These are phyloP conservation scores for Monilinia laxa DNA, from an alignment of 2,329 filamentous ascomycete genomes.

Conservation along the genomic window DNA sequence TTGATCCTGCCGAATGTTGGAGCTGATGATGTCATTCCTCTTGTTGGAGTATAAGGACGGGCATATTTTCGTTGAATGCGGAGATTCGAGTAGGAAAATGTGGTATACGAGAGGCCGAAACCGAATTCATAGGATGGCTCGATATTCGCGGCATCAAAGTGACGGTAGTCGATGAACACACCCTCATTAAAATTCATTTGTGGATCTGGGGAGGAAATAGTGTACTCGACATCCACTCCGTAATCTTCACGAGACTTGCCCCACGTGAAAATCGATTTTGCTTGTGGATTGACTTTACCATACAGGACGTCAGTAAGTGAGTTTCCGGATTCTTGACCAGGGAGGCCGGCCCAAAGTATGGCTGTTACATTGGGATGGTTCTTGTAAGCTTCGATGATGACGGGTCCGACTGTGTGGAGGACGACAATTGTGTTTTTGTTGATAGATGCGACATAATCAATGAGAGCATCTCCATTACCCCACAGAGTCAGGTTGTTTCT, in stretches of 20 bases:
- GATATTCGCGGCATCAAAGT: constrained; percentile 63
- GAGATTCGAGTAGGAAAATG: constrained; percentile 70
- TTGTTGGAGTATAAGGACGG: constrained; percentile 48
- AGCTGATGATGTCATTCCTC: constrained; percentile 61
- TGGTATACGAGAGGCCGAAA: constrained; percentile 77
- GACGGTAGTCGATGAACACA: constrained; percentile 77
- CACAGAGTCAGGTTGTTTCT: constrained; percentile 91
- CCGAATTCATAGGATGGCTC: constrained; percentile 79
- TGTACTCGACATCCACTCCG: constrained; percentile 47
- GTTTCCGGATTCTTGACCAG: constrained; percentile 82
- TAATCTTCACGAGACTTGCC: constrained; percentile 49
- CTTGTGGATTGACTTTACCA: constrained; percentile 73
- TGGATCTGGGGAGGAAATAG: constrained; percentile 50
- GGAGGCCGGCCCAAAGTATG: constrained; percentile 79
- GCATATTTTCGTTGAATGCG: constrained; percentile 39
- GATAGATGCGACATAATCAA: constrained; percentile 72
- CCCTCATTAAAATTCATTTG: constrained; percentile 76
- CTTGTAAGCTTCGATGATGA: constrained; percentile 73
- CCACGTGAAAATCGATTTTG: constrained; percentile 78
- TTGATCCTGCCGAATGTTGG: constrained; percentile 63
- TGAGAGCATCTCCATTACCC: constrained; percentile 75
- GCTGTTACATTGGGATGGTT: constrained; percentile 77
- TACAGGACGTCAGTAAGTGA: constrained; percentile 78
- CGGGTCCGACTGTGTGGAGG: constrained; percentile 80
- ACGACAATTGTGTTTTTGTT: constrained; percentile 90